Evolutionary conservation across 192 early-diverging fungal genomes (phyloP), one percentile per base, ranked within the genome.

Genomic region (Chytriomyces hyalinus): DNA sequence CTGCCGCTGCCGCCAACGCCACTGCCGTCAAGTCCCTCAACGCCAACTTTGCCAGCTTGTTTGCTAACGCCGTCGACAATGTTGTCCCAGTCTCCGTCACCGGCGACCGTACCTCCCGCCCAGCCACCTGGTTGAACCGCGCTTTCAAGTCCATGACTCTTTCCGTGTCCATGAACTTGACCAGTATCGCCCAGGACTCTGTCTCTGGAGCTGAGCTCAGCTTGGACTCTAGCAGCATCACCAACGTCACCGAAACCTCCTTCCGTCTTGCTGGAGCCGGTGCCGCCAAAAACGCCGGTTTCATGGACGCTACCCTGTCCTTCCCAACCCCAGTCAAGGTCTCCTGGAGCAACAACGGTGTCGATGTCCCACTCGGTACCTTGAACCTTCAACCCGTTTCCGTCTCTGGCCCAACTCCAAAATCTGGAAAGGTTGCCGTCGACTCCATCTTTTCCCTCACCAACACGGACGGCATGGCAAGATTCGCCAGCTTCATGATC

Each of bases 401-500:
- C 17, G 82, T 84, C n/a, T 17, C 15, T 65, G 67, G 67, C 17
- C 13, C 67, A 17, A 67, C 65, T 11, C 50, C 67, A 8, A 61
- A 61, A 6, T 62, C 57, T 24, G 82, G 79, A 44, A 67, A 17
- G 49, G 67, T 83, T 61, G 65, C 80, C n/a, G 11, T 68, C 7
- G 46, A 46, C 20, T 71, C 62, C 20, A 8, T 36, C 44, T 78
- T 78, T 46, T 7, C 10, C 24, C 51, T 84, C 26, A 7, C 8
- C 1, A 48, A 49, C 69, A 67, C 64, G 20, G 67, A 45, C 43
- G 49, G 57, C 43, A 68, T 84, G 71, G 47, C 76, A 49, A 17
- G 8, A 4, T 84, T 84, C 66, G 67, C 80, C 59, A 49, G 65
- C 45, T 72, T 65, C 62, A 47, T 84, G 65, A 75, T 81, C 49